Percentiles rank a stretch among this genome's conserved stretches.
Conservation (phyloP, 2,329 filamentous ascomycete genomes). For the Polychaeton citri region DNA sequence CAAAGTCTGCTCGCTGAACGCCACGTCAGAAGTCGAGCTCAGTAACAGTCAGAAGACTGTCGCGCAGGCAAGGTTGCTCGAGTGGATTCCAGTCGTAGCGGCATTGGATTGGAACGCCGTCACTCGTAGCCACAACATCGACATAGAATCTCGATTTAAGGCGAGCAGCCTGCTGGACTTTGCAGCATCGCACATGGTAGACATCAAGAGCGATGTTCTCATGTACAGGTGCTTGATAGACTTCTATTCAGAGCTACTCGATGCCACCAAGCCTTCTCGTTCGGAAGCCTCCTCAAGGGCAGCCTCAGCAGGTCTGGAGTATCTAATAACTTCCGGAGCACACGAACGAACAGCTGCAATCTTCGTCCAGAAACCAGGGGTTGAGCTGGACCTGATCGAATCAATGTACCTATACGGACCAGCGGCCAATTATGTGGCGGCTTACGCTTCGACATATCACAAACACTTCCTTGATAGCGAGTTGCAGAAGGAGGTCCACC, state of each 20-base stretch:
- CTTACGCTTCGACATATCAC: constrained; percentile 42
- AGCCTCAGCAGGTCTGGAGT: constrained; percentile 30
- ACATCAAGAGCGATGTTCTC: constrained; percentile 41
- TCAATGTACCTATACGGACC: constrained; percentile 40
- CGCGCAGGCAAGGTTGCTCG: constrained; percentile 46
- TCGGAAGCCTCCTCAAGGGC: constrained; percentile 1
- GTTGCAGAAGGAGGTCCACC: constrained; percentile 31
- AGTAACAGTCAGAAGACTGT: constrained; percentile 43
- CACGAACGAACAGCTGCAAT: constrained; percentile 38
- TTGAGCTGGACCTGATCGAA: constrained; percentile 35
- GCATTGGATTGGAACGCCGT: constrained; percentile 42
- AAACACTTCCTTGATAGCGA: constrained; percentile 39
- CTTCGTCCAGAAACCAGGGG: constrained; percentile 37
- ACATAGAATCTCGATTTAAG: constrained; percentile 33
- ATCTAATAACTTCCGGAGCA: constrained; percentile 36
- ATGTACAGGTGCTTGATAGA: constrained; percentile 47
- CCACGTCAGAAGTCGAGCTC: constrained; percentile 24
- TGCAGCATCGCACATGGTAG: constrained; percentile 41
- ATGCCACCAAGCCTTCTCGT: constrained; percentile 15
- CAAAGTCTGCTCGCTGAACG: constrained; percentile 36
- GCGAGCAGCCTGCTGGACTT: constrained; percentile 41
- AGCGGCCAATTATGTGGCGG: constrained; percentile 44
- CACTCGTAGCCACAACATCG: constrained; percentile 35
- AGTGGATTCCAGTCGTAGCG: constrained; percentile 42
- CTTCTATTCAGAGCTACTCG: constrained; percentile 43